Evolutionary conservation across 768 basidiomycete species (phyloP), one percentile per base, ranked within the genome.

Genomic region (Asterophora parasitica): DNA sequence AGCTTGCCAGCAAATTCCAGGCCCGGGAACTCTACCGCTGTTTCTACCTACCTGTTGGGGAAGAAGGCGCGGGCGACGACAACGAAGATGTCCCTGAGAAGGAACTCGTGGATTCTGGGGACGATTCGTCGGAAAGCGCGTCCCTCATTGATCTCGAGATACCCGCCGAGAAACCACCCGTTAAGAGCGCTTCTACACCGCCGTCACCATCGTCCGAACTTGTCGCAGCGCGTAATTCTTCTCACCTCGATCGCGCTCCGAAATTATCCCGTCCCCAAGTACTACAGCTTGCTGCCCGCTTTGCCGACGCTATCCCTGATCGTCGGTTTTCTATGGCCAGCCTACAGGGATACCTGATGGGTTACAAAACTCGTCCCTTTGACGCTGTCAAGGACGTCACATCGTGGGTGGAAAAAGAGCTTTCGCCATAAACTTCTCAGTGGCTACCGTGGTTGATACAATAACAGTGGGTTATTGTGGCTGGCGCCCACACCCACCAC

Each of bases 1-100:
- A 77, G 57, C 72, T 81, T n/a, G 83, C 88, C 11, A 86, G 82
- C 59, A 74, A 67, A 49, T 79, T 75, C 65, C 88, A 90, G 54
- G 82, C 81, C 2, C 64, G 64, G 30, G 79, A 82, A 57, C 68
- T 91, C 6, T 91, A 81, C 63, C 74, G 68, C 27, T 71, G 76
- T 46, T 91, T 91, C 67, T 91, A 82, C 59, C 66, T 80, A 12
- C 80, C 81, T 6, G 59, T 65, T 9, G 56, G 23, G 23, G 23
- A 49, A 7, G 55, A 61, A 16, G 59, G 65, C 32, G 53, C 52
- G 6, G 57, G 62, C 4, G 50, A 36, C 7, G 64, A 66, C 13
- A 50, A 59, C 12, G 56, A 49, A 28, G 49, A 58, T 28, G 33
- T 19, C 15, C 33, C n/a, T n/a, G 36, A 44, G 30, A 53, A 55